These are phyloP conservation scores for Pichiaceae sp. DNA, from an alignment of 1,139 yeast species.

Conservation along the genomic window DNA sequence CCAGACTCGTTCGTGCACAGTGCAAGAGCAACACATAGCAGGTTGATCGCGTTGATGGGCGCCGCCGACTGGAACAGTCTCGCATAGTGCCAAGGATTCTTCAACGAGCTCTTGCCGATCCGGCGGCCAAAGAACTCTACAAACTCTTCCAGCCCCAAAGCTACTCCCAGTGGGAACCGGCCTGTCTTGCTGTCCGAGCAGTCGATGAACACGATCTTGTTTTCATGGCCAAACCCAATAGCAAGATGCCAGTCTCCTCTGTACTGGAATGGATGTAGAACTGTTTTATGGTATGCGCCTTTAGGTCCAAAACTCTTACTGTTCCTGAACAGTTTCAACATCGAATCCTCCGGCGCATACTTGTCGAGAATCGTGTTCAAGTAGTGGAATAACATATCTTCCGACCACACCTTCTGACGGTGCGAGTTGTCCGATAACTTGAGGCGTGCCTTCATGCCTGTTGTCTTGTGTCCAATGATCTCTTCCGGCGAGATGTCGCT, in stretches of 20 bases:
- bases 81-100: slow-evolving; percentile 15
- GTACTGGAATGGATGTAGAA: slow-evolving; percentile 23
- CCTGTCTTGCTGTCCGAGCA: slow-evolving; percentile 14
- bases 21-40: slow-evolving; percentile 20
- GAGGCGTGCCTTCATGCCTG: slow-evolving; percentile 3
- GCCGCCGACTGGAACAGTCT: slow-evolving; percentile 19
- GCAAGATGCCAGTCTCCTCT: slow-evolving; percentile 25
- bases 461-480: slow-evolving; percentile 1
- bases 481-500: slow-evolving; percentile 4
- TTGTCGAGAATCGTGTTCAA: slow-evolving; percentile 2
- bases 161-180: slow-evolving; percentile 6
- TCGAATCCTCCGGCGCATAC: neutral
- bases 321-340: slow-evolving; percentile 17
- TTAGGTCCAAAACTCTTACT: slow-evolving; percentile 20
- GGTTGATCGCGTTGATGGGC: slow-evolving; percentile 21
- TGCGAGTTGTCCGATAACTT: slow-evolving; percentile 3
- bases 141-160: slow-evolving; percentile 17
- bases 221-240: slow-evolving; percentile 17
- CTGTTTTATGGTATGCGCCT: slow-evolving; percentile 10
- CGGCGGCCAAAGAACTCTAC: slow-evolving; percentile 17
- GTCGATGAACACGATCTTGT: slow-evolving; percentile 19
- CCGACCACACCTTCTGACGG: slow-evolving; percentile 2
- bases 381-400: slow-evolving; percentile 3
- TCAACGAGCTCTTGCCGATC: slow-evolving; percentile 17
- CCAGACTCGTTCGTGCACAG: slow-evolving; percentile 18